A percentile compares a stretch with the other conserved stretches of the same genome.
These are phyloP conservation scores for Ascochyta rabiei DNA, from an alignment of 2,329 filamentous ascomycete genomes.

Conservation along the genomic window DNA sequence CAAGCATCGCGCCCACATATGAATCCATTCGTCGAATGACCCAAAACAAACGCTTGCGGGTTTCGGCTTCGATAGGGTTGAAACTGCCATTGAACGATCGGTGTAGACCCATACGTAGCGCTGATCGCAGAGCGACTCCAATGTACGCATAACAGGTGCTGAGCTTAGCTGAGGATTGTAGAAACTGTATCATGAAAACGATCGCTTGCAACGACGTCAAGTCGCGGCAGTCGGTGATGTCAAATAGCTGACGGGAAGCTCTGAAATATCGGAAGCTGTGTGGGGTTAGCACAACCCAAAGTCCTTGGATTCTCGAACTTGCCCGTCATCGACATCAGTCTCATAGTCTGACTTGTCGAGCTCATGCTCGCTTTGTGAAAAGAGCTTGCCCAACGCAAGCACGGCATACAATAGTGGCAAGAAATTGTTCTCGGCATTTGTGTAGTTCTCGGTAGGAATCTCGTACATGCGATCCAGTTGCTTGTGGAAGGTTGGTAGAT, in stretches of 20 bases:
- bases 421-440: constrained; percentile 54
- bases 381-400: constrained; percentile 56
- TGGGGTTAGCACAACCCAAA: constrained; percentile 19
- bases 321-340: constrained; percentile 56
- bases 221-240: constrained; percentile 60
- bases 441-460: constrained; percentile 58
- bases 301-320: constrained; percentile 9
- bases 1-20: constrained; percentile 59
- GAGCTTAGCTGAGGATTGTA: constrained; percentile 59
- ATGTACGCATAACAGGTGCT: constrained; percentile 61
- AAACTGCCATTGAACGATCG: constrained; percentile 55
- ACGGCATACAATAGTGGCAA: constrained; percentile 57
- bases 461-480: constrained; percentile 80
- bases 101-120: constrained; percentile 58
- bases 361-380: constrained; percentile 48
- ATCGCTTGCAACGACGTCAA: constrained; percentile 58
- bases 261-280: constrained; percentile 57
- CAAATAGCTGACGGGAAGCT: constrained; percentile 55
- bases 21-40: constrained; percentile 58
- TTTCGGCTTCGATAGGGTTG: constrained; percentile 56
- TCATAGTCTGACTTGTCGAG: constrained; percentile 52
- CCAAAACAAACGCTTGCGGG: constrained; percentile 59
- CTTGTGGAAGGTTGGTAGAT: constrained; percentile 80
- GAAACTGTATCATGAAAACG: constrained; percentile 60
- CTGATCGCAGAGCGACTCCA: constrained; percentile 57